These are phyloP conservation scores for Coleophoma cylindrospora DNA, from an alignment of 2,329 filamentous ascomycete species.

Conservation along the genomic window DNA sequence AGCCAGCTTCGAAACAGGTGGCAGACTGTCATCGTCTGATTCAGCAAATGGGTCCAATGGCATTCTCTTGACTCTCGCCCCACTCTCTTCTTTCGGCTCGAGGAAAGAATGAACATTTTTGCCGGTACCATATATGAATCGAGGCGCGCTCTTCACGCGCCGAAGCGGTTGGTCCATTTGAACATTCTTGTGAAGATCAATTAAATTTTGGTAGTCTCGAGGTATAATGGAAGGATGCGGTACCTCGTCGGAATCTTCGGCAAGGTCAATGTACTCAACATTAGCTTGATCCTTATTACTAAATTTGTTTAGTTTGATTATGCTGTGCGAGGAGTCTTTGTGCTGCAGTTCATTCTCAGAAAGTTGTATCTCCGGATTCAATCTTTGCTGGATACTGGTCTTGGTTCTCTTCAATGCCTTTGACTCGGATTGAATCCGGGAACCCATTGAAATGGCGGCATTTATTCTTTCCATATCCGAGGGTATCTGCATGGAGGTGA, in stretches of 20 bases:
- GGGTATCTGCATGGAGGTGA: not conserved
- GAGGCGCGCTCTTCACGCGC: constrained; percentile 20
- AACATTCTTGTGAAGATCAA: constrained; percentile 23
- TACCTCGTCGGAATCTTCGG: constrained; percentile 9
- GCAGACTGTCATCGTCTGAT: not conserved
- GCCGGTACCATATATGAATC: constrained; percentile 19
- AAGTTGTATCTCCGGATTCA: not conserved
- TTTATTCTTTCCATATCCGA: not conserved
- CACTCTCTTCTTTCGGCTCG: not conserved
- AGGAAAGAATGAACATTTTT: constrained; percentile 16
- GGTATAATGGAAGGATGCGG: constrained; percentile 16
- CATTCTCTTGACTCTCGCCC: not conserved
- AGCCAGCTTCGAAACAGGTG: not conserved
- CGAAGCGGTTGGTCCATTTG: constrained; percentile 16
- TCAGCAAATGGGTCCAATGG: constrained; percentile 12
- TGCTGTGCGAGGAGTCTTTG: constrained; percentile 7
- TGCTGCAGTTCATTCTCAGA: constrained; percentile 1
- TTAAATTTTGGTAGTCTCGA: constrained; percentile 21
- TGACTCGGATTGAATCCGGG: not conserved
- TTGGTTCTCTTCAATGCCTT: not conserved
- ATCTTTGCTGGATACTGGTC: not conserved
- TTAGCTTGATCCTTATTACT: constrained; percentile 4
- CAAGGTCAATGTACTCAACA: constrained; percentile 24
- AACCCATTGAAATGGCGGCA: not conserved
- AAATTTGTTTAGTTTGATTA: not conserved